Percentiles rank a stretch among this genome's conserved stretches.
Evolutionary conservation across 2,329 filamentous ascomycete genomes (phyloP).

Genomic region (Monilinia fructigena): DNA sequence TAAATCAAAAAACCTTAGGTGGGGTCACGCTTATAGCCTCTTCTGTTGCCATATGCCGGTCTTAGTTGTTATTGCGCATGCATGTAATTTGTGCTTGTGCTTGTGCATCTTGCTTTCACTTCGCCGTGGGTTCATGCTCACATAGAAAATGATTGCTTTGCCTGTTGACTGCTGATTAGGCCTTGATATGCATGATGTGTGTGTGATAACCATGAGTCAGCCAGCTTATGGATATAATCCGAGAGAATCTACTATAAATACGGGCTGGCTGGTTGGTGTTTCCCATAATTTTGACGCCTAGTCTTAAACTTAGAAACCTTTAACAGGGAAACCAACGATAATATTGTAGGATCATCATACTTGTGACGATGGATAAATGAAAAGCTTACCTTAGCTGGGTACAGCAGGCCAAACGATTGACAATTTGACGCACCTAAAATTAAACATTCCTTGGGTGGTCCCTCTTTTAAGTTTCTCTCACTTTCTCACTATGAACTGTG

Average conservation of each 20-base stretch:
- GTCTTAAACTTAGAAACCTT: slow-evolving; percentile 20
- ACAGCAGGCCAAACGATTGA: slow-evolving; percentile 11
- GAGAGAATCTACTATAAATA: slow-evolving; percentile 3
- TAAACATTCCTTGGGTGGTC: too few relatives aligned
- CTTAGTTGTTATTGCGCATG: slow-evolving; percentile 18
- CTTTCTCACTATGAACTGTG: slow-evolving; percentile 4
- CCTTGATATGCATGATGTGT: slow-evolving; percentile 15
- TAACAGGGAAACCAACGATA: neutral
- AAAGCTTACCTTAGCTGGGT: neutral
- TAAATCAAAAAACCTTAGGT: neutral
- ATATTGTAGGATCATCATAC: slow-evolving; percentile 17
- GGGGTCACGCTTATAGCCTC: slow-evolving; percentile 14
- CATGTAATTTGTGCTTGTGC: slow-evolving; percentile 23
- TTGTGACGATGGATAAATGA: slow-evolving; percentile 9
- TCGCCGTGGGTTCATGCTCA: slow-evolving; percentile 18
- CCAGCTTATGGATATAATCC: neutral
- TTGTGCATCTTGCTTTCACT: slow-evolving; percentile 3
- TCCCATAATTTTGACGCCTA: slow-evolving; percentile 14
- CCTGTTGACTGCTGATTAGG: slow-evolving; percentile 17
- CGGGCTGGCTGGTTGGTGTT: neutral
- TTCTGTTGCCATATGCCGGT: slow-evolving; percentile 22
- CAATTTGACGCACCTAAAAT: slow-evolving; percentile 14
- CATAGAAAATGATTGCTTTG: slow-evolving; percentile 6
- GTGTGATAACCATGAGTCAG: slow-evolving; percentile 13
- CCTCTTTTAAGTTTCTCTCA: too few relatives aligned